These are phyloP conservation scores for Termitomyces sp. DNA, from an alignment of 768 basidiomycete genomes.

Conservation along the genomic window DNA sequence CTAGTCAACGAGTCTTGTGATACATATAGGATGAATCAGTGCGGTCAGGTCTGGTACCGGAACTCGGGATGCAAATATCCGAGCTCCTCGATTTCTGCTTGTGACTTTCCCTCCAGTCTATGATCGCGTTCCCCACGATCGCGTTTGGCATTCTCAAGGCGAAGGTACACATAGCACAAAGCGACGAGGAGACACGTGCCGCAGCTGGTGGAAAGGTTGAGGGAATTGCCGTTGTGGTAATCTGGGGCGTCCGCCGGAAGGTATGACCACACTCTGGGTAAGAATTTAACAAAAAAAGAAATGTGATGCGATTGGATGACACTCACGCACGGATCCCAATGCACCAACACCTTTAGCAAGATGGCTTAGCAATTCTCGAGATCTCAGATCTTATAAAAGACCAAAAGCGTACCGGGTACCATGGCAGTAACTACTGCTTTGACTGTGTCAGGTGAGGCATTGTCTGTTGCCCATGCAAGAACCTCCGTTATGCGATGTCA, in stretches of 20 bases:
- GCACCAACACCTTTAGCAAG: constrained; percentile 33
- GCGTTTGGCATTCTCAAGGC: constrained; percentile 39
- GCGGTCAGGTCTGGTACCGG: constrained; percentile 31
- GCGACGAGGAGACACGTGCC: constrained; percentile 28
- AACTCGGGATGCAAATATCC: constrained; percentile 45
- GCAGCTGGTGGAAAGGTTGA: constrained; percentile 38
- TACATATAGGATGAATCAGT: background rate
- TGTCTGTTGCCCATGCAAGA: constrained; percentile 45
- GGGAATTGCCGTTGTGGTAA: constrained; percentile 43
- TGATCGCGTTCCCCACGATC: constrained; percentile 38
- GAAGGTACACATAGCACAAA: constrained; percentile 31
- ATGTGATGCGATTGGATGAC: background rate
- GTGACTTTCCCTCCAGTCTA: constrained; percentile 34
- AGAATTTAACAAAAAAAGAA: background rate
- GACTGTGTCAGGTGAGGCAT: constrained; percentile 47
- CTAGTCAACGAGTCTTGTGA: background rate
- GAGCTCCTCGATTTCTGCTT: constrained; percentile 33
- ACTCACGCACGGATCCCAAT: constrained; percentile 42
- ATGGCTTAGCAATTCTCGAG: background rate
- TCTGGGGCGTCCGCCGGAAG: constrained; percentile 42
- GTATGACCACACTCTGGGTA: constrained; percentile 43
- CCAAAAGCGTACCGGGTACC: constrained; percentile 30
- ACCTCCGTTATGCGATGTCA: constrained; percentile 17
- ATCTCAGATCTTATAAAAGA: background rate
- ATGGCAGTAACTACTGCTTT: constrained; percentile 41